These are phyloP conservation scores for Aspergillus thermomutatus DNA, from an alignment of 2,329 filamentous ascomycete species.

Conservation along the genomic window DNA sequence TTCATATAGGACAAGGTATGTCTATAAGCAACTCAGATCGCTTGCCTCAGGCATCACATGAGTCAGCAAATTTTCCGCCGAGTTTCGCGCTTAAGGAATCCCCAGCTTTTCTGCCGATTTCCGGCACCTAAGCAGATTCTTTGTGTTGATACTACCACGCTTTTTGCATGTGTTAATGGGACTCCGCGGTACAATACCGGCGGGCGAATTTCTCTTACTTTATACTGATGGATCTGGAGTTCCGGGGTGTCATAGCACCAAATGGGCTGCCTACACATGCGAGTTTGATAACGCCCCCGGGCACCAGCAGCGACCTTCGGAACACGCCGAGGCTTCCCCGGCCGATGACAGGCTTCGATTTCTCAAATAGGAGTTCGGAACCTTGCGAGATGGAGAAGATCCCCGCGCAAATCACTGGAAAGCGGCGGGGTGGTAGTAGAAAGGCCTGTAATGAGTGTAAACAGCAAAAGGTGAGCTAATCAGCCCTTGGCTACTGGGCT, in stretches of 20 bases:
- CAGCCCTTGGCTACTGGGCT: not conserved
- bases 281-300: conserved; percentile 27
- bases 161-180: conserved; percentile 20
- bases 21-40: too few species aligned
- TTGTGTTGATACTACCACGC: conserved; percentile 21
- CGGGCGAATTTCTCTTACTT: conserved; percentile 21
- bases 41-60: not conserved
- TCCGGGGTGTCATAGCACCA: conserved; percentile 33
- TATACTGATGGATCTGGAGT: conserved; percentile 35
- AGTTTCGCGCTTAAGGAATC: conserved; percentile 22
- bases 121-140: conserved; percentile 29
- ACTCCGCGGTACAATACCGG: conserved; percentile 26
- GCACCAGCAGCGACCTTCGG: conserved; percentile 33
- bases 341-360: conserved; percentile 28
- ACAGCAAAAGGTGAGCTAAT: conserved; percentile 59
- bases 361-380: conserved; percentile 30
- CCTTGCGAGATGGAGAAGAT: conserved; percentile 38
- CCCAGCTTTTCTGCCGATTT: conserved; percentile 36
- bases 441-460: conserved; percentile 66
- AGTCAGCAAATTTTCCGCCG: conserved; percentile 20
- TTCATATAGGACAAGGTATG: not conserved
- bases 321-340: conserved; percentile 29
- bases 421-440: conserved; percentile 39
- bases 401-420: conserved; percentile 46
- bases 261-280: conserved; percentile 28